Evolutionary conservation across 768 basidiomycete species (phyloP).

Genomic region (Daedalea quercina): DNA sequence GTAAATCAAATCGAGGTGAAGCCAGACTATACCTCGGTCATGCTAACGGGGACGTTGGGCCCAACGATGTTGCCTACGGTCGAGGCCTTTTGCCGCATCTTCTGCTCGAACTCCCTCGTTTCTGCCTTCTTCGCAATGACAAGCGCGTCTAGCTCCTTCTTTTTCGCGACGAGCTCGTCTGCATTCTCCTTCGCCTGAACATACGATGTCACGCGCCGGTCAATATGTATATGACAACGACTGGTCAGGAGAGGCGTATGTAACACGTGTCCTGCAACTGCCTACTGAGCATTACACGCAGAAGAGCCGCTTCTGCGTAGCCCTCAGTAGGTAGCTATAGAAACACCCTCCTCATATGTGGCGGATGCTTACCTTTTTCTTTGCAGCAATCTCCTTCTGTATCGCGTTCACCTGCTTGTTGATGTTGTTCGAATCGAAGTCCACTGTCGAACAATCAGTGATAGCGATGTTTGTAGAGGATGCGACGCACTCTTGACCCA

Average conservation of each 20-base stretch:
- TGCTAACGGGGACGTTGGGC: constrained; percentile 75
- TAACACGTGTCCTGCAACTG: too few relatives aligned
- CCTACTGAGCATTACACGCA: too few relatives aligned
- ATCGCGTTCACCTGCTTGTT: constrained; percentile 82
- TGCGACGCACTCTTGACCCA: constrained; percentile 85
- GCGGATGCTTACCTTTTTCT: constrained; percentile 69
- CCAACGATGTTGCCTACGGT: constrained; percentile 92
- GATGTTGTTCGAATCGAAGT: constrained; percentile 74
- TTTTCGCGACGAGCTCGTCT: constrained; percentile 77
- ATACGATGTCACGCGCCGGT: neutral
- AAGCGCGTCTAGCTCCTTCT: constrained; percentile 79
- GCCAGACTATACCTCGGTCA: constrained; percentile 65
- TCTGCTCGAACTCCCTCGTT: constrained; percentile 65
- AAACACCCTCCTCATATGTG: too few relatives aligned
- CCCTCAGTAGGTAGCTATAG: too few relatives aligned
- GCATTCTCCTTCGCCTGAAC: constrained; percentile 85
- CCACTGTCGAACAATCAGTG: constrained; percentile 45
- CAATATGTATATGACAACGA: neutral
- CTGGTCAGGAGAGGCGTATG: too few relatives aligned
- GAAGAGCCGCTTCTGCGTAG: too few relatives aligned
- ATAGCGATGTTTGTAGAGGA: neutral
- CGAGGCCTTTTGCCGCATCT: constrained; percentile 76
- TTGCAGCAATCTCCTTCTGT: constrained; percentile 90
- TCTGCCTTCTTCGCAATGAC: constrained; percentile 73
- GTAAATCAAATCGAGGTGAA: too few relatives aligned